Base-by-base conservation (phyloP, 2,329 filamentous ascomycete species). In the Parascedosporium putredinis region DNA sequence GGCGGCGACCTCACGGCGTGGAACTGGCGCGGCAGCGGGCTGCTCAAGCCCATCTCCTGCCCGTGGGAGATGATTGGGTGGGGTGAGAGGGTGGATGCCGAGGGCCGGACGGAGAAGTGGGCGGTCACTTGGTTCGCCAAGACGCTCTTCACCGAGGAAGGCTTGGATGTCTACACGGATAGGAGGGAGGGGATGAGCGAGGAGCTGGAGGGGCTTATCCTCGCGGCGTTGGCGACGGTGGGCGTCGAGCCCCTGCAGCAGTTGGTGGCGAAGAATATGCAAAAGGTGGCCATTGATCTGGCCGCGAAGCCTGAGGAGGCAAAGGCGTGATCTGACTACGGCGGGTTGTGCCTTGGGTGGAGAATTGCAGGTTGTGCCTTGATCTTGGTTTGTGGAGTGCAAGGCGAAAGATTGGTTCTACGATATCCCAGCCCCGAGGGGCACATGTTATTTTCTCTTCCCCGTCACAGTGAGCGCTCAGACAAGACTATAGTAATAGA, bases 11-110 rank as follows among this genome's bases (percentile, higher is more conserved):
- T 63, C 43, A 71, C 65, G 23, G 69, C 67, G 29, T 86, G 85
- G 81, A 74, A 84, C 58, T 95, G 88, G 88, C 73, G 86, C 44
- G 88, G 88, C 7, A 86, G 81, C 59, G 85, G 87, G 7, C 78
- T 75, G 77, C 66, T 95, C 53, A 76, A 75, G 62, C 81, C 91
- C 56, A 84, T 86, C 23, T 76, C 72, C 14, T 83, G 78, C 43
- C 81, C 88, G 60, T 95, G 88, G 88, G 86, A 95, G 71, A 68
- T 93, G 2, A 65, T 94, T 16, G 87, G 84, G 3, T 90, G 79
- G 73, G 87, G 87, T 4, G 76, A 83, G 60, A 61, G 64, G 20
- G 58, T 60, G 29, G 56, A 65, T 20, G 62, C 66, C 12, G 69
- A 63, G 27, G 66, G 66, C 1, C 62, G 59, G 7, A 62, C 58